Evolutionary conservation across 1,284 basidiomycete species (phyloP), one percentile per base, ranked within the genome.

Genomic region (Fomitopsis schrenkii): DNA sequence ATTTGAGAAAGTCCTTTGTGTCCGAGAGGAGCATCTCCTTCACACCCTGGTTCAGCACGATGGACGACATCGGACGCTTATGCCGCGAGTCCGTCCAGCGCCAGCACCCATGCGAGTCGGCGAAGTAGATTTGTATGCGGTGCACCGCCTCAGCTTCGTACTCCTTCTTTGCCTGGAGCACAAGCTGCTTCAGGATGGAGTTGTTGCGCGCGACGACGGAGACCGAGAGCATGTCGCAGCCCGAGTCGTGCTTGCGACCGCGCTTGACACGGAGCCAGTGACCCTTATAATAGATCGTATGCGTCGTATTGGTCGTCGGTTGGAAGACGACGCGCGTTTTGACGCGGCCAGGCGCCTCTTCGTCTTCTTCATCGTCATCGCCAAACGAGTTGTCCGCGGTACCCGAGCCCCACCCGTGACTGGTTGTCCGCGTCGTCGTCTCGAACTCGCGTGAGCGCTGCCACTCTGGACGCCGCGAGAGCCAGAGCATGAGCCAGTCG

Each of bases 71-170:
- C 15, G 91, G 90, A 33, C 90, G 83, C 74, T 92, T 92, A 73
- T 91, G 90, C 46, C 90, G 79, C 15, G 88, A 90, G 72, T 92
- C 90, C 0, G 89, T 91, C 87, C 89, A 93, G 55, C 90, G 79
- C 91, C 91, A 93, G 57, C 84, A 86, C 33, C 90, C 91, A 73
- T 93, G 89, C n/a, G 88, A 88, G 72, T 91, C 90, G 14, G 91
- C 91, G 70, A 93, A 91, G 71, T 91, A 93, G 41, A 93, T 91
- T 72, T 93, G 89, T 65, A 93, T 90, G 52, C 90, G 83, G 70
- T 93, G 90, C 41, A 92, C 83, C 42, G 89, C 85, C 70, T 92
- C 90, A 0, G 89, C 89, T 74, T 93, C 91, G 69, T 93, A 93
- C 70, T 91, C 89, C 69, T 83, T 84, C 79, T 93, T 93, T n/a